Conservation (phyloP, 2,329 filamentous ascomycete genomes). For the Curvularia spicifera region DNA sequence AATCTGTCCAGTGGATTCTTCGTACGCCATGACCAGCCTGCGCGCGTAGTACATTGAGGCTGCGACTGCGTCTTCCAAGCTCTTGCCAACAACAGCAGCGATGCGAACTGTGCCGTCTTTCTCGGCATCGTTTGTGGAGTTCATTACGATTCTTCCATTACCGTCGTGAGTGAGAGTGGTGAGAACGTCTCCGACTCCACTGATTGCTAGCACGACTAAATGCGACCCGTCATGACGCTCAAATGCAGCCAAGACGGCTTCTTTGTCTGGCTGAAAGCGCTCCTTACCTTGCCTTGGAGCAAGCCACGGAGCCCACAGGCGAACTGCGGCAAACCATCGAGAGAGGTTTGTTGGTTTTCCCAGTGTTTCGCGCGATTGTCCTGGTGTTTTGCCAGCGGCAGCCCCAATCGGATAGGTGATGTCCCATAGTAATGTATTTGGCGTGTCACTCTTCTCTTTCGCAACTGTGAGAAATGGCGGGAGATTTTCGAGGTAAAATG, state of each 20-base stretch:
- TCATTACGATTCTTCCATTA: conserved; percentile 70
- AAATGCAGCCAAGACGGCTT: conserved; percentile 80
- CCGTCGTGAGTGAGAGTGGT: conserved; percentile 71
- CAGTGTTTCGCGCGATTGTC: conserved; percentile 62
- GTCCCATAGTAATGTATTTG: conserved; percentile 73
- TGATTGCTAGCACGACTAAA: conserved; percentile 78
- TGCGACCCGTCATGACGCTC: conserved; percentile 73
- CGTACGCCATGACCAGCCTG: conserved; percentile 61
- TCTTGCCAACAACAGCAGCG: conserved; percentile 72
- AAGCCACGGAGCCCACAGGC: conserved; percentile 83
- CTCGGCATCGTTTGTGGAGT: conserved; percentile 73
- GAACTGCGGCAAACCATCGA: conserved; percentile 82
- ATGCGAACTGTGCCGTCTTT: conserved; percentile 64
- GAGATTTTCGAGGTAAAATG: conserved; percentile 64
- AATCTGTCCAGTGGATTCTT: conserved; percentile 53
- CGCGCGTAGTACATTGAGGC: conserved; percentile 89
- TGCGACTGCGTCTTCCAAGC: conserved; percentile 77
- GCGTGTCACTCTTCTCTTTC: conserved; percentile 68
- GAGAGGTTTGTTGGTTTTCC: conserved; percentile 69
- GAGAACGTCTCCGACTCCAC: conserved; percentile 73
- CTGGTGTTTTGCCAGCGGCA: conserved; percentile 65
- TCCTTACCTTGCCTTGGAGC: conserved; percentile 82
- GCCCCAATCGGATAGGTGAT: conserved; percentile 63
- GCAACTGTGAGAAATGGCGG: conserved; percentile 63
- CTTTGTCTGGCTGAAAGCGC: conserved; percentile 73